Evolutionary conservation across 345 rosid genomes (phyloP).

Genomic region (Dipteronia sinensis): DNA sequence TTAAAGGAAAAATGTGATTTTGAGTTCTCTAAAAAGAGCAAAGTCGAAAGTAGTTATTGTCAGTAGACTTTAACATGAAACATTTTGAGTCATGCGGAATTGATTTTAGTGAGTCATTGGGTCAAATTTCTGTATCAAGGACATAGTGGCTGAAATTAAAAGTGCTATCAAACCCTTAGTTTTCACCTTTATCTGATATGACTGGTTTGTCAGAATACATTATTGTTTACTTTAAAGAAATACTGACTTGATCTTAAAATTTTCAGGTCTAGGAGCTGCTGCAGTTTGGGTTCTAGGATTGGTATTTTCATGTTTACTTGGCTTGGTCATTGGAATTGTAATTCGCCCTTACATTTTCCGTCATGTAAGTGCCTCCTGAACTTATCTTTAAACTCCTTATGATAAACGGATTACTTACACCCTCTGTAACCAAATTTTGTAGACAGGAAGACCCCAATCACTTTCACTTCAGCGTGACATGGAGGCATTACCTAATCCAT

Average conservation of each 20-base stretch:
- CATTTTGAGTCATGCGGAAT: background rate
- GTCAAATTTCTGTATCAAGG: background rate
- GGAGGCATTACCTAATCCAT: slow-evolving; percentile 68
- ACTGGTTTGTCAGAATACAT: background rate
- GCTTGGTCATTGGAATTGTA: slow-evolving; percentile 40
- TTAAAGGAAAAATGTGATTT: background rate
- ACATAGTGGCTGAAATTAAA: background rate
- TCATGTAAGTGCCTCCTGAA: slow-evolving; percentile 41
- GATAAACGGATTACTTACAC: slow-evolving; percentile 14
- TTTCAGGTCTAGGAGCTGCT: slow-evolving; percentile 39
- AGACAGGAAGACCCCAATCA: slow-evolving; percentile 65
- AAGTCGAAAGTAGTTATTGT: background rate
- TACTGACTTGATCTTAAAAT: background rate
- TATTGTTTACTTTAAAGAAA: background rate
- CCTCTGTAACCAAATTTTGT: slow-evolving; percentile 42
- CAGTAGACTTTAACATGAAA: background rate
- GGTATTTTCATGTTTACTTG: slow-evolving; percentile 41
- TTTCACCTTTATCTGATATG: background rate
- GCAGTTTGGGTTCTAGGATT: slow-evolving; percentile 40
- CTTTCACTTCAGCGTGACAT: slow-evolving; percentile 48
- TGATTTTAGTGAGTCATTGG: background rate
- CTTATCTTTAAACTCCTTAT: background rate
- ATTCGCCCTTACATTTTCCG: slow-evolving; percentile 35
- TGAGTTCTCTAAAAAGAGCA: background rate
- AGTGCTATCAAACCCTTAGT: background rate